These are phyloP conservation scores for Umbilicus rupestris DNA, from an alignment of 164 flowering plant genomes.

Conservation along the genomic window DNA sequence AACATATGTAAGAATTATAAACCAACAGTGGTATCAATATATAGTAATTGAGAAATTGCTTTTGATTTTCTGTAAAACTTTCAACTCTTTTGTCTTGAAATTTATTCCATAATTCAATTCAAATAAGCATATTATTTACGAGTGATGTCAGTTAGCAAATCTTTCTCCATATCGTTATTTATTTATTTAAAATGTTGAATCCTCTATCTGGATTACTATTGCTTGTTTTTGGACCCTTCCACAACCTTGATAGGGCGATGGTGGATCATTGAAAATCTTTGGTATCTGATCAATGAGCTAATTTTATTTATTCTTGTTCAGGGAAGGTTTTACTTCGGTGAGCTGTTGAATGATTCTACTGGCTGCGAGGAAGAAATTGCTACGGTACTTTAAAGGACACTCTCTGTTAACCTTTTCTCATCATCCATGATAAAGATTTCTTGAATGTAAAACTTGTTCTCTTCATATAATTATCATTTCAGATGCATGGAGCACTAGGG, in stretches of 20 bases:
- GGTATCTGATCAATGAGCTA: not conserved
- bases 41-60: not conserved
- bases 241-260: too few species aligned
- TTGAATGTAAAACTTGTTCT: not conserved
- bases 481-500: slow-evolving; percentile 91
- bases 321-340: slow-evolving; percentile 96
- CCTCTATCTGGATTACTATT: not conserved
- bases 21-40: not conserved
- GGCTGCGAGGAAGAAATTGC: slow-evolving; percentile 63
- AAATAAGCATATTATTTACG: not conserved
- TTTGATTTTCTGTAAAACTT: not conserved
- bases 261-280: not conserved
- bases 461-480: slow-evolving; percentile 21
- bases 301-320: slow-evolving; percentile 16
- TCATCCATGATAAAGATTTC: not conserved
- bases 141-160: not conserved
- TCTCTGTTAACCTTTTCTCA: not conserved
- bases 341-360: slow-evolving; percentile 44
- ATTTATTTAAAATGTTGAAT: not conserved
- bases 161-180: not conserved
- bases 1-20: slow-evolving; percentile 42
- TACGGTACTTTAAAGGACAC: slow-evolving; percentile 32
- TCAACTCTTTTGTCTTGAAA: not conserved
- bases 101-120: not conserved
- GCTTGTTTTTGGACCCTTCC: not conserved